Conservation (phyloP, 108 stramenopile genomes). For the Cyclotella sp. region DNA sequence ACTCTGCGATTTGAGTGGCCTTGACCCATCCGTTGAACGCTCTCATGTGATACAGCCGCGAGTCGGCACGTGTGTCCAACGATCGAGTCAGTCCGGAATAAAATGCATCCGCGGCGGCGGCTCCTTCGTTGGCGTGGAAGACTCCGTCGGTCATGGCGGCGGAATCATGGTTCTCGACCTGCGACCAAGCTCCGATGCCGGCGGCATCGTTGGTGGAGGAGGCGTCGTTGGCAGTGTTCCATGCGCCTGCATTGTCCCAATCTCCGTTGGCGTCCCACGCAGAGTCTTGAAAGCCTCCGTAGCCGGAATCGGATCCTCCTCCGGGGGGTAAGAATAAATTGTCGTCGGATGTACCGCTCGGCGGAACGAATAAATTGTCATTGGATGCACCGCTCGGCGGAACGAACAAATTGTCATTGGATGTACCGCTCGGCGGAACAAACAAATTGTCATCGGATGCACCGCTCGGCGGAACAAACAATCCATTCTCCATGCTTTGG, state of each 20-base stretch:
- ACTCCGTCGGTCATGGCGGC: conserved; percentile 27
- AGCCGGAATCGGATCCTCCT: conserved; percentile 18
- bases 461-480: conserved; percentile 2
- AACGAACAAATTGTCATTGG: neutral
- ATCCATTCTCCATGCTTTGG: neutral
- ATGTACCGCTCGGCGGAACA: neutral
- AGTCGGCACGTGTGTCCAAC: conserved; percentile 83
- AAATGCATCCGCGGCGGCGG: conserved; percentile 87
- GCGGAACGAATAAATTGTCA: conserved; percentile 29
- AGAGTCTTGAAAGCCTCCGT: conserved; percentile 8
- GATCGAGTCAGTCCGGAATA: conserved; percentile 76
- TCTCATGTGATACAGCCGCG: conserved; percentile 93
- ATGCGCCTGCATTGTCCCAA: conserved; percentile 30
- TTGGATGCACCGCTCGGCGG: neutral
- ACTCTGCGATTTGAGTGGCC: conserved; percentile 87
- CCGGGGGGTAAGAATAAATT: conserved; percentile 1
- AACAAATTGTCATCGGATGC: neutral
- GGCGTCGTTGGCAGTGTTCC: conserved; percentile 10
- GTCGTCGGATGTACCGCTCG: conserved; percentile 6
- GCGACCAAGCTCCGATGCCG: conserved; percentile 33
- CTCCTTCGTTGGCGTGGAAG: conserved; percentile 80
- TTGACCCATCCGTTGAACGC: conserved; percentile 99
- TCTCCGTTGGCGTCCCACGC: conserved; percentile 38
- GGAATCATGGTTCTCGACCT: conserved; percentile 22
- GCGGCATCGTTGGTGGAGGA: conserved; percentile 36